Evolutionary conservation across 768 basidiomycete species (phyloP).

Genomic region (Terana coerulea): DNA sequence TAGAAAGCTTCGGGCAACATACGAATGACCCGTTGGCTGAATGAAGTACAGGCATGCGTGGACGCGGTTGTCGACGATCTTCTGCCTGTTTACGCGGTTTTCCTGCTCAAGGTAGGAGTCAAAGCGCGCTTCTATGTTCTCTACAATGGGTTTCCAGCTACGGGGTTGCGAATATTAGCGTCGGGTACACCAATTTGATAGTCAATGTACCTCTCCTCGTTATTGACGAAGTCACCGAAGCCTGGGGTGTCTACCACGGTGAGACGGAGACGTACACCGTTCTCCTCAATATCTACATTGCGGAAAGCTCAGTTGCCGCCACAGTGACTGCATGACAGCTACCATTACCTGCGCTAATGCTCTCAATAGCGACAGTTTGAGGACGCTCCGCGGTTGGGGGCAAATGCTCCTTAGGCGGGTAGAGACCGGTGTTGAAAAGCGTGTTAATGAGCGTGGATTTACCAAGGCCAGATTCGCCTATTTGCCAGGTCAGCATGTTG

Average conservation of each 20-base stretch:
- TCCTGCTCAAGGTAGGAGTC: slow-evolving; percentile 98
- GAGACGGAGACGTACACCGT: slow-evolving; percentile 90
- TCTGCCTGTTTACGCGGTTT: slow-evolving; percentile 93
- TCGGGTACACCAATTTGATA: too few species aligned
- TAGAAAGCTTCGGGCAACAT: slow-evolving; percentile 32
- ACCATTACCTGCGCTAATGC: slow-evolving; percentile 85
- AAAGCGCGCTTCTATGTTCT: slow-evolving; percentile 97
- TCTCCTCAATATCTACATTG: slow-evolving; percentile 94
- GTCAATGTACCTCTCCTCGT: slow-evolving; percentile 82
- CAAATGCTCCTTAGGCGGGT: slow-evolving; percentile 81
- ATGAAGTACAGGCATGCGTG: slow-evolving; percentile 99
- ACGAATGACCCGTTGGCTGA: slow-evolving; percentile 98
- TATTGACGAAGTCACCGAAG: slow-evolving; percentile 99
- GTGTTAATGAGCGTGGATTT: slow-evolving; percentile 99
- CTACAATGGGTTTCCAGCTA: slow-evolving; percentile 98
- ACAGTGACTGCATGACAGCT: slow-evolving; percentile 16
- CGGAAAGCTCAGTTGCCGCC: not conserved
- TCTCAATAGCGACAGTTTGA: slow-evolving; percentile 96
- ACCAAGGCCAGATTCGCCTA: slow-evolving; percentile 96
- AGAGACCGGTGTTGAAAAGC: slow-evolving; percentile 94
- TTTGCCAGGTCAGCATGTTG: not conserved
- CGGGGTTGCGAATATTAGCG: slow-evolving; percentile 3
- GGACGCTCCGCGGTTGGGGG: slow-evolving; percentile 84
- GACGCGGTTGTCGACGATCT: slow-evolving; percentile 94
- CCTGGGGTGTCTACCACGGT: slow-evolving; percentile 99